Conservation (phyloP, 176 grass and related monocot genomes). For the Ampelocalamus luodianensis region DNA sequence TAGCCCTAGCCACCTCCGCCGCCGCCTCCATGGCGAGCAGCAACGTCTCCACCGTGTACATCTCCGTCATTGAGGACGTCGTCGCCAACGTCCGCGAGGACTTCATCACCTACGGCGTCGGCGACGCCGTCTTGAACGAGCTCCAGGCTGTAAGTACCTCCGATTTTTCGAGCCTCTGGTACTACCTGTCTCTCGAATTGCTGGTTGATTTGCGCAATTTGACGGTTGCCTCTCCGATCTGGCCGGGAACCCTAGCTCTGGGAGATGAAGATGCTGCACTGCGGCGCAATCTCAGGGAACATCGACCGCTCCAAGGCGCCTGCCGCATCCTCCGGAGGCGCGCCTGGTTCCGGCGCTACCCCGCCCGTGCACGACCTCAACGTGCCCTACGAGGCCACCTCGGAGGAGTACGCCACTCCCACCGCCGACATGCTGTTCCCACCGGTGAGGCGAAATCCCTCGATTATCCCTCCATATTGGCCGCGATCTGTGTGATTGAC, state of each 20-base stretch:
- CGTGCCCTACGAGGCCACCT: conserved; percentile 87
- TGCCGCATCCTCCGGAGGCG: conserved; percentile 8
- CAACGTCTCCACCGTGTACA: conserved; percentile 91
- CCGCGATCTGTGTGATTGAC: conserved; percentile 20
- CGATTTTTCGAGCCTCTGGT: not conserved
- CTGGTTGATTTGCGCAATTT: conserved; percentile 37
- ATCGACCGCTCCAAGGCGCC: conserved; percentile 56
- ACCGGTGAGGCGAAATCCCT: conserved; percentile 50
- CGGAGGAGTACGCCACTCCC: conserved; percentile 96
- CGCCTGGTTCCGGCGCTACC: conserved; percentile 20
- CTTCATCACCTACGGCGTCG: conserved; percentile 84
- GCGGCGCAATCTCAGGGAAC: conserved; percentile 74
- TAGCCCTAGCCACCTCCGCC: conserved; percentile 1
- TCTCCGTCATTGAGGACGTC: conserved; percentile 92
- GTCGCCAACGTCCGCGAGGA: conserved; percentile 84
- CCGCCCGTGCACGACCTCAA: conserved; percentile 87
- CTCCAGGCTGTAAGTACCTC: conserved; percentile 75
- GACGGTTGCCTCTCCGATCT: conserved; percentile 40
- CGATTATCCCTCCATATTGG: not conserved
- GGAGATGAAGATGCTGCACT: conserved; percentile 99
- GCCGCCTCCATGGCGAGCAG: conserved; percentile 61
- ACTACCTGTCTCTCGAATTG: conserved; percentile 1
- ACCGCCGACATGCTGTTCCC: conserved; percentile 91
- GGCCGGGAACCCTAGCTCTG: conserved; percentile 66
- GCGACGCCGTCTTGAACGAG: conserved; percentile 80